Base-by-base conservation (phyloP, 352 stramenopile genomes). In the Halophytophthora polymorphica region DNA sequence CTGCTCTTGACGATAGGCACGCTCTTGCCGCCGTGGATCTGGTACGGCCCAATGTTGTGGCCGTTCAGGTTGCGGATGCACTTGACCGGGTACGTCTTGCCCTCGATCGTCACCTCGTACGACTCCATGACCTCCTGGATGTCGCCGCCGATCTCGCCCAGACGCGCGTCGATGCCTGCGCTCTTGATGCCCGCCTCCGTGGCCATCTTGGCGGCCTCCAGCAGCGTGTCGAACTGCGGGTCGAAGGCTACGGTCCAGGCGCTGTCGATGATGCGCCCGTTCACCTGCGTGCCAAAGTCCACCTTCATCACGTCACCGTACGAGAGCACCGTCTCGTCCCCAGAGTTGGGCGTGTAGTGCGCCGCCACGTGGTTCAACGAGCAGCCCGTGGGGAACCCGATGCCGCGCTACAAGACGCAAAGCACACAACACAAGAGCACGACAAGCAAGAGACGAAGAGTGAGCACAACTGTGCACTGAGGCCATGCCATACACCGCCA, bases 101-200 rank as follows among this genome's bases (percentile, higher is more conserved):
- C 96, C 53, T 98, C 81, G 37, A 99, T 88, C 50, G 97, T 97
- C 0, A 99, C 83, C 64, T 99, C 96, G 58, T 97, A 98, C 56
- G 81, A 97, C 73, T 98, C 95, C 96, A 99, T 99, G 25, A 98
- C 93, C 64, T 99, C 96, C 62, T 98, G 90, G 51, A 99, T 97
- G 14, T 76, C 78, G 33, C 83, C 95, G 12, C 96, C 96, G 49
- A 99, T 95, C 58, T 99, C 95, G 60, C 88, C 93, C 3, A 99
- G 69, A 36, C 91, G 75, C 7, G 96, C 96, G 69, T 99, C 97
- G 53, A 99, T 98, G 25, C 97, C 97, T 1, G 96, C 86, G 15
- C 76, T 56, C 17, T 75, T 80, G 55, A 99, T 93, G 28, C 96
- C 97, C 18, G 82, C 83, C 52, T 99, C 71, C 0, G 96, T 99